A percentile compares a stretch with the other conserved stretches of the same genome.
Conservation (phyloP, 2,329 filamentous ascomycete genomes). For the Nakataea oryzae region DNA sequence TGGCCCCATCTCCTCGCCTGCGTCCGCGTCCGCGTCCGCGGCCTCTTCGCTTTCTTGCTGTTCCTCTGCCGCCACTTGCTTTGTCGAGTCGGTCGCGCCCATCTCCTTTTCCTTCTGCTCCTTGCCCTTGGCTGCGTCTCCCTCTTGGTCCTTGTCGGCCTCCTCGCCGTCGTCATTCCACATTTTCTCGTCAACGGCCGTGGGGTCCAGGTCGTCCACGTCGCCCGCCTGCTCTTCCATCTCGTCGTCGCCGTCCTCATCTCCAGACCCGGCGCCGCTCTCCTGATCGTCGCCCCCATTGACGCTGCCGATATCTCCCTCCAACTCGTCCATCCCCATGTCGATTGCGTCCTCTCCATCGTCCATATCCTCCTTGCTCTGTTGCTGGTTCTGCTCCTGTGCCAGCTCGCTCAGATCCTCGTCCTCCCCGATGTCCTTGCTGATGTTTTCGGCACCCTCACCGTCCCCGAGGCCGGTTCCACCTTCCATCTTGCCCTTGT, state of each 20-base stretch:
- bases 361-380: conserved; percentile 56
- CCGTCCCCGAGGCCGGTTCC: conserved; percentile 93
- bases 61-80: conserved; percentile 36
- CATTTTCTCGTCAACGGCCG: conserved; percentile 94
- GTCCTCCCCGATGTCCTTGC: conserved; percentile 88
- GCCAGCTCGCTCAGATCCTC: conserved; percentile 89
- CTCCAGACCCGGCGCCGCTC: conserved; percentile 48
- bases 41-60: conserved; percentile 26
- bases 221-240: conserved; percentile 86
- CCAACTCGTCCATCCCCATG: conserved; percentile 84
- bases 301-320: conserved; percentile 65
- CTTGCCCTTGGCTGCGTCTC: conserved; percentile 60
- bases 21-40: conserved; percentile 30
- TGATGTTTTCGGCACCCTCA: conserved; percentile 93
- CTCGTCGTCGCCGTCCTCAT: conserved; percentile 57
- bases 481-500: conserved; percentile 72
- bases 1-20: conserved; percentile 53
- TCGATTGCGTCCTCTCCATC: conserved; percentile 81
- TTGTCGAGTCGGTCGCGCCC: conserved; percentile 44
- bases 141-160: conserved; percentile 72
- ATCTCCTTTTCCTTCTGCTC: conserved; percentile 51
- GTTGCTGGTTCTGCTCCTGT: conserved; percentile 65
- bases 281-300: conserved; percentile 53
- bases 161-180: conserved; percentile 82
- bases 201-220: conserved; percentile 82